These are phyloP conservation scores for Echinosophora koreensis DNA, from an alignment of 306 rosid genomes.

Conservation along the genomic window DNA sequence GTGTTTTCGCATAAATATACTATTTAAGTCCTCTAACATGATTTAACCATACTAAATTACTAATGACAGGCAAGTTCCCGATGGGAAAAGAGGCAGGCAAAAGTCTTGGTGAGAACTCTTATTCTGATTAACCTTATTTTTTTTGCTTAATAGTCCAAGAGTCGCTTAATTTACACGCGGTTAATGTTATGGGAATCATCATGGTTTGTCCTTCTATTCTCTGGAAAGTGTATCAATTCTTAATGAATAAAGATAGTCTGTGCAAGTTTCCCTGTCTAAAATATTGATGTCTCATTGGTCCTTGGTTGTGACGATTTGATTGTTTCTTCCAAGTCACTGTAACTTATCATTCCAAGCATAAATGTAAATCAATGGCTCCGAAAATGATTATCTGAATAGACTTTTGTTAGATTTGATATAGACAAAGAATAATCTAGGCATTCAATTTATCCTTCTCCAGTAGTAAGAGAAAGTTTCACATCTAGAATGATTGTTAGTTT, in stretches of 20 bases:
- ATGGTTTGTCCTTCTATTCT: not conserved
- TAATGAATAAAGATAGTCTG: not conserved
- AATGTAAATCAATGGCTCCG: not conserved
- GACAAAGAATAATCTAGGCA: not conserved
- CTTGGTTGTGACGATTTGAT: not conserved
- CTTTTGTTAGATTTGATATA: not conserved
- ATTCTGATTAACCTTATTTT: constrained; percentile 9
- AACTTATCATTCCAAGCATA: not conserved
- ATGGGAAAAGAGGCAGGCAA: constrained; percentile 96
- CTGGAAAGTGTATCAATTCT: not conserved
- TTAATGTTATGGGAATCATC: not conserved
- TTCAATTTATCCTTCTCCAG: not conserved
- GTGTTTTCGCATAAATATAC: constrained; percentile 15
- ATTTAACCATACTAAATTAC: constrained; percentile 12
- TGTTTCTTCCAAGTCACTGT: not conserved
- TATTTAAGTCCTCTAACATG: constrained; percentile 29
- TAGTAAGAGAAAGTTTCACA: not conserved
- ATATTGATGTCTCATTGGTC: not conserved
- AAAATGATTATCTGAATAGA: constrained; percentile 3
- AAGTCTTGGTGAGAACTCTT: constrained; percentile 73
- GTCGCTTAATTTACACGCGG: constrained; percentile 12
- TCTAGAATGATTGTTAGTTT: not conserved
- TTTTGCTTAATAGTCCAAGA: not conserved
- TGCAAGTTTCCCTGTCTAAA: not conserved
- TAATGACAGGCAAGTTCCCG: constrained; percentile 82